Base-by-base conservation (phyloP, 495 filamentous ascomycete species). In the Xylaria telfairii region DNA sequence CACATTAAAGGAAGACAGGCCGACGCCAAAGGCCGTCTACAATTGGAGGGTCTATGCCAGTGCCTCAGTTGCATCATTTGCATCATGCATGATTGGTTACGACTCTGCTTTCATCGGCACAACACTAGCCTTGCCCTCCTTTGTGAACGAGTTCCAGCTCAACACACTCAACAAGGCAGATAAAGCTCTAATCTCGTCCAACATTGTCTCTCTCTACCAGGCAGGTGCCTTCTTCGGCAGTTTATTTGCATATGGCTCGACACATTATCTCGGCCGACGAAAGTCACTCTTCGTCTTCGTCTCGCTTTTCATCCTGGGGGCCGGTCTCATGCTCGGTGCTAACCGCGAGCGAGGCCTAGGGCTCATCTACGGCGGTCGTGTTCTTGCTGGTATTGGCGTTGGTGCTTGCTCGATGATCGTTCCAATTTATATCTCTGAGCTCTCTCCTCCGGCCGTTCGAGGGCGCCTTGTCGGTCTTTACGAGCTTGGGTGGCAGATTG, bases 1-100 rank as follows among this genome's bases (percentile, higher is more conserved):
- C 69, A 80, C 81, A 26, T 79, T 90, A 57, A 85, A 87, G 64
- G 89, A 92, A 78, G 90, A 92, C 75, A 78, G 88, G 76, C 88
- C 89, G 37, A 91, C 90, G 74, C 89, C 89, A 1, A 80, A 81
- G 67, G 81, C 83, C 53, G 91, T 93, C 73, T 93, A 92, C 86
- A 93, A 93, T 82, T 93, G 90, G 90, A 83, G 90, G 46, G 86
- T 93, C 56, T 93, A 91, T 72, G 77, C 81, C 26, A 87, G 85
- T 56, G 89, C 90, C 6, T 80, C 83, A 34, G 82, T 92, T 46
- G 90, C 90, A 37, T 90, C 89, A 46, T 91, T 90, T 71, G 90
- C 89, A 71, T 87, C 90, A 71, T 90, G 89, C 71, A 92, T 88
- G 87, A 92, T 91, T 73, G 90, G 91, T 44, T 92, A 92, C 76